Percentiles rank a stretch among this genome's conserved stretches.
These are phyloP conservation scores for Tuber borchii DNA, from an alignment of 495 filamentous ascomycete genomes.

Conservation along the genomic window DNA sequence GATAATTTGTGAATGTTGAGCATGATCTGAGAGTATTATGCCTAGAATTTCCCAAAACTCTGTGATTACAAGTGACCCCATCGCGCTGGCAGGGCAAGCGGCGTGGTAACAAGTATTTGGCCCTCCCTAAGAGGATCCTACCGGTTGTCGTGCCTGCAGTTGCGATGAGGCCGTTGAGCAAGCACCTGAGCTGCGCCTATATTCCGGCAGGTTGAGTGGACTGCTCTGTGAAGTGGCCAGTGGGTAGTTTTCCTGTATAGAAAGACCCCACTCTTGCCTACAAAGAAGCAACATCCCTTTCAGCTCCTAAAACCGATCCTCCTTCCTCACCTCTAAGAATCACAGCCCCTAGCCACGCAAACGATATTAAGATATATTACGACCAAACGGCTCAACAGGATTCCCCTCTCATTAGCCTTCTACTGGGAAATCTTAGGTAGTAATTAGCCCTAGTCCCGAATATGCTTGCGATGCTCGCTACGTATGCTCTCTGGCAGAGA, in stretches of 20 bases:
- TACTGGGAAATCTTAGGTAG: not conserved
- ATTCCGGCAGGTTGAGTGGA: not conserved
- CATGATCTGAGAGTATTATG: not conserved
- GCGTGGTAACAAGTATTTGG: not conserved
- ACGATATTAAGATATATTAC: not conserved
- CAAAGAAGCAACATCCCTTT: not conserved
- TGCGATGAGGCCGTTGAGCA: not conserved
- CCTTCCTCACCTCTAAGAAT: not conserved
- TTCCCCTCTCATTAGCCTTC: not conserved
- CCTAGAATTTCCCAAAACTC: not conserved
- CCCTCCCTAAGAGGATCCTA: not conserved
- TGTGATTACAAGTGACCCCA: not conserved
- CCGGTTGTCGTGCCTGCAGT: not conserved
- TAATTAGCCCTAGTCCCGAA: not conserved
- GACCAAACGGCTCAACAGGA: not conserved
- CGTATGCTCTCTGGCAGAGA: not conserved
- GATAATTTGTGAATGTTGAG: not conserved
- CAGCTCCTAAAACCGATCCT: not conserved
- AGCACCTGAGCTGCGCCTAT: not conserved
- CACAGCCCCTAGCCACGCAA: not conserved
- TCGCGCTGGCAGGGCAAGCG: not conserved
- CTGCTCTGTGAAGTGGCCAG: not conserved
- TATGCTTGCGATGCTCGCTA: not conserved
- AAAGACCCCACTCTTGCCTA: not conserved
- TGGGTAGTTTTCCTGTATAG: not conserved